Percentiles rank a stretch among this genome's conserved stretches.
phyloP scores from a whole-genome alignment of 345 rosid genomes.

The Nephelium lappaceum region DNA sequence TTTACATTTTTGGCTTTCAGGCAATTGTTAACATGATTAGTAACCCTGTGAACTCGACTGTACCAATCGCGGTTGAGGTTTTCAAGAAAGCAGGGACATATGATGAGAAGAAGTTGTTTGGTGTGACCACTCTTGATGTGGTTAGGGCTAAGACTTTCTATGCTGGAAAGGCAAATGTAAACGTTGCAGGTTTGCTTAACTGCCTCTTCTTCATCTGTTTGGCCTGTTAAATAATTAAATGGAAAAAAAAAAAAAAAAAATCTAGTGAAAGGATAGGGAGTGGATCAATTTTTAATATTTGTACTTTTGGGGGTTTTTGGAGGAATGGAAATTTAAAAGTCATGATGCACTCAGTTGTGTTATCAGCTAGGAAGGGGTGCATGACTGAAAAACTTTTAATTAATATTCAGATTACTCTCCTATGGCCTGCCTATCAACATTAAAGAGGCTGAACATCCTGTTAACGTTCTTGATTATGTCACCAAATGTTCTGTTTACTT shows the following conservation, averaged over 20 bases:
- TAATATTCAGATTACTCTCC: not conserved
- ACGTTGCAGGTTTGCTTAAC: conserved; percentile 55
- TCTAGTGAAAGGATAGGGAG: not conserved
- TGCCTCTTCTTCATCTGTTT: not conserved
- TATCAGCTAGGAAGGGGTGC: not conserved
- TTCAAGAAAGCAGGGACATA: conserved; percentile 81
- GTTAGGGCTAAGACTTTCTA: conserved; percentile 87
- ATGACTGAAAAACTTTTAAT: not conserved
- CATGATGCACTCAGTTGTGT: not conserved
- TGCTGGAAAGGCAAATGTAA: conserved; percentile 68
- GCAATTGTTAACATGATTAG: conserved; percentile 81
- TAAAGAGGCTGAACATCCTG: not conserved
- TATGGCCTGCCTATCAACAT: not conserved
- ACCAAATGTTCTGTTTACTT: not conserved
- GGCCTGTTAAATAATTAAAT: not conserved
- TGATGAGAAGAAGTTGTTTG: conserved; percentile 67
- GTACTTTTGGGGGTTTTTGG: not conserved
- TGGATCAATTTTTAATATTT: not conserved
- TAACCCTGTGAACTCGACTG: conserved; percentile 85
- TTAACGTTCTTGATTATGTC: not conserved
- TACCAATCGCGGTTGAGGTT: conserved; percentile 76
- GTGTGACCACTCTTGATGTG: conserved; percentile 85
- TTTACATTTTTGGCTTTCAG: conserved; percentile 27
- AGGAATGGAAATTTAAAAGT: not conserved
- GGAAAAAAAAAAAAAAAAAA: not conserved